Percentiles rank a stretch among this genome's conserved stretches.
These are phyloP conservation scores for Elsinoe ampelina DNA, from an alignment of 2,329 filamentous ascomycete species.

Conservation along the genomic window DNA sequence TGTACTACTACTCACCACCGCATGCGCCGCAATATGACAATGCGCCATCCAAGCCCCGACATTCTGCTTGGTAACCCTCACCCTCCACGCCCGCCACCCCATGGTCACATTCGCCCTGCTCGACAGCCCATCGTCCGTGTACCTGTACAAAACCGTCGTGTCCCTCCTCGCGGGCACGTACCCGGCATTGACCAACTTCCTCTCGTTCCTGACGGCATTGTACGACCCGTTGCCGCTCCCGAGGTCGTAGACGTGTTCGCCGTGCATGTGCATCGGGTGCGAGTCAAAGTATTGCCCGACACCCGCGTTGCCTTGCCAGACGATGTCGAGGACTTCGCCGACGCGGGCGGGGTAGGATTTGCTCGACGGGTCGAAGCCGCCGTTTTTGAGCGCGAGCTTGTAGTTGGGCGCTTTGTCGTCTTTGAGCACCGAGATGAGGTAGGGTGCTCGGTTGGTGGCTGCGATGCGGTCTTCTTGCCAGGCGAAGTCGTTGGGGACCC, in stretches of 20 bases:
- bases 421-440: slow-evolving; percentile 46
- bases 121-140: slow-evolving; percentile 32
- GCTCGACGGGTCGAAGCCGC: slow-evolving; percentile 46
- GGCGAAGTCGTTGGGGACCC: slow-evolving; percentile 32
- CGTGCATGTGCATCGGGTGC: slow-evolving; percentile 50
- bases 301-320: slow-evolving; percentile 31
- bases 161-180: slow-evolving; percentile 36
- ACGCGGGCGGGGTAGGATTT: slow-evolving; percentile 44
- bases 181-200: slow-evolving; percentile 25
- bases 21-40: slow-evolving; percentile 50
- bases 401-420: slow-evolving; percentile 44
- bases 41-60: slow-evolving; percentile 55
- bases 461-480: background rate
- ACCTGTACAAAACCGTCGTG: slow-evolving; percentile 49
- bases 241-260: slow-evolving; percentile 46
- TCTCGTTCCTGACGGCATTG: slow-evolving; percentile 41
- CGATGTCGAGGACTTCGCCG: slow-evolving; percentile 49
- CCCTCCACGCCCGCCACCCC: slow-evolving; percentile 54
- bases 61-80: slow-evolving; percentile 37
- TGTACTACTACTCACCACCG: slow-evolving; percentile 50
- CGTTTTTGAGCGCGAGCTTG: slow-evolving; percentile 39
- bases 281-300: slow-evolving; percentile 34
- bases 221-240: slow-evolving; percentile 47
- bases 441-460: slow-evolving; percentile 28
- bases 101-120: slow-evolving; percentile 25